Percentiles rank a stretch among this genome's conserved stretches.
phyloP scores from a whole-genome alignment of 2,329 filamentous ascomycete genomes.

The Penicillium sp. region DNA sequence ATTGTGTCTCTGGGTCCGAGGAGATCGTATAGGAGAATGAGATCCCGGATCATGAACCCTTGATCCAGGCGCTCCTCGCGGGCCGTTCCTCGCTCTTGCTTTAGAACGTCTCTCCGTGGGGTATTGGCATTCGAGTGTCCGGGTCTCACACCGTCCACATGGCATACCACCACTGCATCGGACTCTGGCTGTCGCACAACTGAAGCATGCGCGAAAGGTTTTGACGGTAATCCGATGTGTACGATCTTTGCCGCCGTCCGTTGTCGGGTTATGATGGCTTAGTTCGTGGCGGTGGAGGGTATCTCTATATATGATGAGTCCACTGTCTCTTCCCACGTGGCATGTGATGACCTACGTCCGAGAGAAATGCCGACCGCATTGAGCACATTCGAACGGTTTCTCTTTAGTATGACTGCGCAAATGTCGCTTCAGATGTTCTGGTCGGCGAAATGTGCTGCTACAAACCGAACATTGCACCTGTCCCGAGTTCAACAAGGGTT shows the following conservation, averaged over 20 bases:
- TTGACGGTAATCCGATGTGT: constrained; percentile 44
- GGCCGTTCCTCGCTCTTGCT: constrained; percentile 24
- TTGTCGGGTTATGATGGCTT: constrained; percentile 39
- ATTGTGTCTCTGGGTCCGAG: not conserved
- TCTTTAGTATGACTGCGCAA: constrained; percentile 43
- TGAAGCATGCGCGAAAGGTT: constrained; percentile 43
- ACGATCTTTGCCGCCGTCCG: constrained; percentile 34
- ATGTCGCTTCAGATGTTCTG: constrained; percentile 45
- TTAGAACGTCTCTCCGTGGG: constrained; percentile 41
- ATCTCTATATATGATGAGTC: constrained; percentile 27
- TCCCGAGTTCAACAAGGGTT: constrained; percentile 7
- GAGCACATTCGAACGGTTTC: constrained; percentile 40
- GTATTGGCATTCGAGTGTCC: constrained; percentile 40
- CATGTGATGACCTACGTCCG: constrained; percentile 34
- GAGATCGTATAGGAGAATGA: constrained; percentile 5
- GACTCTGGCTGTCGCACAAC: constrained; percentile 41
- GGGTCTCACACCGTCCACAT: constrained; percentile 38
- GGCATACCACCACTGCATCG: constrained; percentile 40
- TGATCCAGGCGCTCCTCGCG: constrained; percentile 5
- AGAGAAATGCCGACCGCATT: constrained; percentile 44
- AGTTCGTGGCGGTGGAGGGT: constrained; percentile 42
- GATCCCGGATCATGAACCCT: constrained; percentile 9
- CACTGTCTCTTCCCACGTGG: not conserved
- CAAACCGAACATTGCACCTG: constrained; percentile 37
- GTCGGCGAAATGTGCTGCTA: constrained; percentile 39